A percentile compares a stretch with the other conserved stretches of the same genome.
phyloP scores from a whole-genome alignment of 1,284 basidiomycete species.

The Puccinia coronata region DNA sequence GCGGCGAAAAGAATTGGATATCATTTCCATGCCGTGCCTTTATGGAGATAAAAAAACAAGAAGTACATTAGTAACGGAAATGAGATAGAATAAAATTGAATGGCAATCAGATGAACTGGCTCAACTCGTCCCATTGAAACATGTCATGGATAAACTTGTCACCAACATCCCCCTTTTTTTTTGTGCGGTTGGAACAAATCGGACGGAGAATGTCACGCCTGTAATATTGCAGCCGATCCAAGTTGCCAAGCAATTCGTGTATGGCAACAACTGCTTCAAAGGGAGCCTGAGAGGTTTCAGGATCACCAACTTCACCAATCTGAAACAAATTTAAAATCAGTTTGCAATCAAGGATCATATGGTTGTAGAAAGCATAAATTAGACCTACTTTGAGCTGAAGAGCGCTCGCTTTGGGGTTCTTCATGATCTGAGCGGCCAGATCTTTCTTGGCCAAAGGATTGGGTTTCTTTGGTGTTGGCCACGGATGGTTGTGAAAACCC shows the following conservation, averaged over 20 bases:
- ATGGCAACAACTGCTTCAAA: neutral
- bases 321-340: neutral
- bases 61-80: too few species aligned
- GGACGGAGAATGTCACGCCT: neutral
- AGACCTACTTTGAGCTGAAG: constrained; percentile 7
- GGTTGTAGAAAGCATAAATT: neutral
- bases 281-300: neutral
- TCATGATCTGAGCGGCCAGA: neutral
- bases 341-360: neutral
- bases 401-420: constrained; percentile 3
- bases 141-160: too few species aligned
- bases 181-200: too few species aligned
- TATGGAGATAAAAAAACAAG: neutral
- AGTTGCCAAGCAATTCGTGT: neutral
- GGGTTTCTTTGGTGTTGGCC: constrained; percentile 14
- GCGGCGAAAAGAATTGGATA: neutral
- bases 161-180: neutral
- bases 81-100: too few species aligned
- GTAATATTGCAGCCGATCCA: neutral
- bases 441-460: neutral
- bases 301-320: neutral
- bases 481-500: constrained; percentile 8
- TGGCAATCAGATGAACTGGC: neutral
- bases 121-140: neutral
- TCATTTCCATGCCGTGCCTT: neutral